Evolutionary conservation across 2,329 filamentous ascomycete species (phyloP).

Genomic region (Phialocephala sp.): DNA sequence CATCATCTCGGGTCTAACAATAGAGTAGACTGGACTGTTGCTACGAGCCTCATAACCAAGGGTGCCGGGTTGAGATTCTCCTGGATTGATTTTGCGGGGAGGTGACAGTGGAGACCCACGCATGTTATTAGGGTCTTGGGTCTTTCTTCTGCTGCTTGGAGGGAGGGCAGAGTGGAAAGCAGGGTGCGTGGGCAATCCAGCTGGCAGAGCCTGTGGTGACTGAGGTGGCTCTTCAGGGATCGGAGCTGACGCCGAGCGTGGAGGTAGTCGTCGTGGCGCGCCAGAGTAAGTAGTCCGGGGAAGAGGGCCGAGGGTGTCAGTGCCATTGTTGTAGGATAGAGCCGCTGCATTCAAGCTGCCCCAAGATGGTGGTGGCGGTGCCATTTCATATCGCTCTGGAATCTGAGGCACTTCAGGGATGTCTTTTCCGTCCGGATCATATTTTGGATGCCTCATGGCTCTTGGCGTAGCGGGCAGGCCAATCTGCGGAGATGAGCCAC

Average conservation of each 20-base stretch:
- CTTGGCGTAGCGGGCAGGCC: conserved; percentile 90
- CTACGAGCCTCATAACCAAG: conserved; percentile 41
- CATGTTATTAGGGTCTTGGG: conserved; percentile 32
- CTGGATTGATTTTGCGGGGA: conserved; percentile 41
- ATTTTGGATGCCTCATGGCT: conserved; percentile 83
- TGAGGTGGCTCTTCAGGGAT: conserved; percentile 52
- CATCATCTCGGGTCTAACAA: conserved; percentile 38
- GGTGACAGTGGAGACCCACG: conserved; percentile 30
- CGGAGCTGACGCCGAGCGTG: conserved; percentile 67
- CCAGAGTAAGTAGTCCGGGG: conserved; percentile 43
- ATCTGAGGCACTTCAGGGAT: conserved; percentile 64
- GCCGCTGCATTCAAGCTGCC: conserved; percentile 34
- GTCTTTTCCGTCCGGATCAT: conserved; percentile 62
- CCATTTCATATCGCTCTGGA: conserved; percentile 50
- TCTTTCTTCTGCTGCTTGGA: conserved; percentile 42
- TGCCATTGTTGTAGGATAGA: conserved; percentile 35
- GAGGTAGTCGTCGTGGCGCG: conserved; percentile 55
- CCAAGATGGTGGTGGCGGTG: conserved; percentile 31
- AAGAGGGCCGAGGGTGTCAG: conserved; percentile 40
- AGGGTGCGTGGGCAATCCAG: conserved; percentile 48
- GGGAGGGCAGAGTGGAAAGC: conserved; percentile 47
- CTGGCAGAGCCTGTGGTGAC: conserved; percentile 41
- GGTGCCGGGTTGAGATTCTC: conserved; percentile 41
- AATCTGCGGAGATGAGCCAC: conserved; percentile 58
- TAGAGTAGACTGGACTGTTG: conserved; percentile 37